A percentile compares a stretch with the other conserved stretches of the same genome.
These are phyloP conservation scores for Rhizopogon vinicolor DNA, from an alignment of 768 basidiomycete species.

Conservation along the genomic window DNA sequence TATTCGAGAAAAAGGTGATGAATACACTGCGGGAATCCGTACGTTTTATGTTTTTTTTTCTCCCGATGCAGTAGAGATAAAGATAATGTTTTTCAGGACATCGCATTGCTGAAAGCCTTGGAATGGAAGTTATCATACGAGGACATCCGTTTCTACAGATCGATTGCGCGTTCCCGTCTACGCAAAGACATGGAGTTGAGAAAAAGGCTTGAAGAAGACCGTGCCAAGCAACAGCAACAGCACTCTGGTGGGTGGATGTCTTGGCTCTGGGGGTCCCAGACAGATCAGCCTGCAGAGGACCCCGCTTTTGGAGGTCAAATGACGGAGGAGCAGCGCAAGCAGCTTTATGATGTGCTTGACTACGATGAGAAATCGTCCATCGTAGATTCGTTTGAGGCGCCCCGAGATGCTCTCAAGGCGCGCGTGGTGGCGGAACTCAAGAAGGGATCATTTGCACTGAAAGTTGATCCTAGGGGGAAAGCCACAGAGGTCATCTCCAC, in stretches of 20 bases:
- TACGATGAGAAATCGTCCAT: slow-evolving; percentile 85
- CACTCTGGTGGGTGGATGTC: slow-evolving; percentile 55
- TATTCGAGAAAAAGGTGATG: slow-evolving; percentile 76
- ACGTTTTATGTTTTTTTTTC: slow-evolving; percentile 12
- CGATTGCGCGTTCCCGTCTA: slow-evolving; percentile 83
- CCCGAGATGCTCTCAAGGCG: slow-evolving; percentile 76
- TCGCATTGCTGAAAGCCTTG: slow-evolving; percentile 49
- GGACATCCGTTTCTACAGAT: slow-evolving; percentile 96
- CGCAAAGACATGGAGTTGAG: slow-evolving; percentile 77
- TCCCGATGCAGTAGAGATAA: not conserved
- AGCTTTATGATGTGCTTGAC: slow-evolving; percentile 87
- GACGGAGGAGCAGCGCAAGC: slow-evolving; percentile 85
- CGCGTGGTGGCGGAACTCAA: slow-evolving; percentile 74
- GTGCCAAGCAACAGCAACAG: slow-evolving; percentile 47
- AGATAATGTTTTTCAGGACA: slow-evolving; percentile 36
- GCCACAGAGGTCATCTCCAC: slow-evolving; percentile 76
- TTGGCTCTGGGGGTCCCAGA: slow-evolving; percentile 76
- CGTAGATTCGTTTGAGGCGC: slow-evolving; percentile 60
- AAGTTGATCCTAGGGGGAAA: slow-evolving; percentile 61
- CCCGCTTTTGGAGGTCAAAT: slow-evolving; percentile 60
- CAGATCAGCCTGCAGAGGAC: slow-evolving; percentile 41
- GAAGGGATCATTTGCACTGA: slow-evolving; percentile 84
- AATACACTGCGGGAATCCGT: slow-evolving; percentile 53
- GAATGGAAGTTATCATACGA: slow-evolving; percentile 88
- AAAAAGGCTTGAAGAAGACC: slow-evolving; percentile 64